Base-by-base conservation (phyloP, 345 rosid genomes). In the Hibiscus mutabilis region DNA sequence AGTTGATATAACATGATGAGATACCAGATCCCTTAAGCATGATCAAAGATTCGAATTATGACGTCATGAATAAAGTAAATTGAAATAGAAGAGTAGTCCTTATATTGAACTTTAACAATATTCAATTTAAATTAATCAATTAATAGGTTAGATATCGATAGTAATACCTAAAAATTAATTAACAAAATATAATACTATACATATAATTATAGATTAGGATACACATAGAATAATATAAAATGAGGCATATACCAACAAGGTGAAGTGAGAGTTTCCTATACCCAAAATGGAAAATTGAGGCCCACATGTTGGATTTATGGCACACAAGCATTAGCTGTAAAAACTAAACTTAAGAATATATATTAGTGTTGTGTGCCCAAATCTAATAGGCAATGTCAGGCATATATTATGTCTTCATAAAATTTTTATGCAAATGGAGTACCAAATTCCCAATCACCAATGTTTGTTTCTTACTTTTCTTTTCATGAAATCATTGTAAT, bases 251-350 rank as follows among this genome's bases (percentile, higher is more conserved):
- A 18, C 19, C 6, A 22, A 64, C 18, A 24, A 6, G 37, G 4
- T 16, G 5, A 49, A 67, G 42, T 27, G 58, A 19, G 58, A 15
- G 10, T 49, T 67, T 49, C 16, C 70, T 58, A 49, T 27, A 27
- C 40, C 59, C 25, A 67, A 49, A 27, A 16, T 67, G 59, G 59
- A 49, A 67, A 66, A 4, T 2, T 24, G 5, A 3, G 70, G 58
- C 14, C 70, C 70, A 47, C 58, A 49, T 66, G 70, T 66, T 66
- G 57, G 57, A 16, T 25, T 47, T 66, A 25, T 66, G 58, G 57
- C 57, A 25, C 70, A 15, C 70, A 67, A 14, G 44, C 5, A 42
- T 67, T 47, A 67, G 40, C 70, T 67, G 58, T 49, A 67, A 67
- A 67, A 47, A 16, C 4, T 66, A 25, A 46, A 25, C 40, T 3